These are phyloP conservation scores for Parietaria judaica DNA, from an alignment of 306 rosid species.

Conservation along the genomic window DNA sequence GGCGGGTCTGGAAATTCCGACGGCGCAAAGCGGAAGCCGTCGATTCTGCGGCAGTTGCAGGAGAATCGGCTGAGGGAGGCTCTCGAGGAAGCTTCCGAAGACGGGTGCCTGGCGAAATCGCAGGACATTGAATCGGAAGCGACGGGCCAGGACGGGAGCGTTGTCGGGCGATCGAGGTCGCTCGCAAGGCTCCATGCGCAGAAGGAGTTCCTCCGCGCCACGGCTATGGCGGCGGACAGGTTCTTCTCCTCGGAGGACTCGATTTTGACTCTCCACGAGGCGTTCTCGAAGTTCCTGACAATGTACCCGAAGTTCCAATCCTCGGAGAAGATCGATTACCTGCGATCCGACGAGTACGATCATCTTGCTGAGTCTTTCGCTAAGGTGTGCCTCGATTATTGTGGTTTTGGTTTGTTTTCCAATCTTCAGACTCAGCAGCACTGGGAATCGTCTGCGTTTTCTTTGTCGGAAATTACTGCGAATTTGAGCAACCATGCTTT, in stretches of 20 bases:
- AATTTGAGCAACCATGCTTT: slow-evolving; percentile 94
- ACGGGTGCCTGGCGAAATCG: slow-evolving; percentile 70
- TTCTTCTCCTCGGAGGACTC: slow-evolving; percentile 51
- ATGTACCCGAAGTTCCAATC: slow-evolving; percentile 87
- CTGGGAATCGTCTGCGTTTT: slow-evolving; percentile 91
- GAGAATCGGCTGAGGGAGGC: slow-evolving; percentile 93
- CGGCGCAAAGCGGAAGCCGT: slow-evolving; percentile 45
- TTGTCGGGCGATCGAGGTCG: slow-evolving; percentile 78
- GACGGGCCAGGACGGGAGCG: slow-evolving; percentile 31
- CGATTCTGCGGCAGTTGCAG: slow-evolving; percentile 73
- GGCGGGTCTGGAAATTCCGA: slow-evolving; percentile 36
- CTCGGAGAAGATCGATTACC: slow-evolving; percentile 74
- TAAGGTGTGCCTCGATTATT: slow-evolving; percentile 97
- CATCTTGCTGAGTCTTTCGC: slow-evolving; percentile 54
- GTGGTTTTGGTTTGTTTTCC: slow-evolving; percentile 91
- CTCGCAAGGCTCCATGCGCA: slow-evolving; percentile 89
- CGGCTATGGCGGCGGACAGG: slow-evolving; percentile 79
- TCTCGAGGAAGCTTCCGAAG: slow-evolving; percentile 97
- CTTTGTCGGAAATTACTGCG: slow-evolving; percentile 86
- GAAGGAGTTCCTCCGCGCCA: slow-evolving; percentile 82
- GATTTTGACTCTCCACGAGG: slow-evolving; percentile 60
- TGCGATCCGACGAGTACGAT: slow-evolving; percentile 76
- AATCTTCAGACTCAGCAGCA: slow-evolving; percentile 64
- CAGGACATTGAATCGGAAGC: slow-evolving; percentile 68
- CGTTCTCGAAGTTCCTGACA: slow-evolving; percentile 78